Conservation (phyloP, 768 basidiomycete species). For the Collybia mongolica region DNA sequence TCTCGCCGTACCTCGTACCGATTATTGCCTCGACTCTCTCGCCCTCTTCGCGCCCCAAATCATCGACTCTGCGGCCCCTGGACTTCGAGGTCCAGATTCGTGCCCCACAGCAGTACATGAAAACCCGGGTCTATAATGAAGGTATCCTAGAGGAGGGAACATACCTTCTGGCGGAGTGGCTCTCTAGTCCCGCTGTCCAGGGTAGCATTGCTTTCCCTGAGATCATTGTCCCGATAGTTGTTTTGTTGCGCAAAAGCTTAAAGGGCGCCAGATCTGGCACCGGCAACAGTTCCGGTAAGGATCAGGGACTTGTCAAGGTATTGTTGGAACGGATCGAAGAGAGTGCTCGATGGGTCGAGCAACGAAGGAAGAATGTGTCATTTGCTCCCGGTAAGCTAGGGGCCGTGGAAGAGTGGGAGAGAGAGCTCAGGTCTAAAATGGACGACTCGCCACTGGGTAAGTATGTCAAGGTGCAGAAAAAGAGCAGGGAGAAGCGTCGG, state of each 20-base stretch:
- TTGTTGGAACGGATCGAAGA: constrained; percentile 89
- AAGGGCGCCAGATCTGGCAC: constrained; percentile 54
- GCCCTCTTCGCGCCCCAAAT: constrained; percentile 68
- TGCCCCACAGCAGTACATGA: constrained; percentile 83
- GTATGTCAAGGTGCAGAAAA: constrained; percentile 79
- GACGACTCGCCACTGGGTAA: constrained; percentile 78
- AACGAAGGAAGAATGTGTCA: constrained; percentile 61
- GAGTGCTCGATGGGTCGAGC: constrained; percentile 75
- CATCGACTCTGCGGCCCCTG: constrained; percentile 84
- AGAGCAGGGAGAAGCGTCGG: constrained; percentile 73
- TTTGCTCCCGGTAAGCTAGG: constrained; percentile 74
- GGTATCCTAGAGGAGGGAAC: constrained; percentile 78
- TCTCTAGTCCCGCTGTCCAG: constrained; percentile 66
- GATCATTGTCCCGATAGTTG: constrained; percentile 74
- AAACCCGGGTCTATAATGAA: constrained; percentile 84
- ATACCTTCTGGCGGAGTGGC: constrained; percentile 82
- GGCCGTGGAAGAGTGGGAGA: constrained; percentile 77
- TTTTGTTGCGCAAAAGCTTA: constrained; percentile 68
- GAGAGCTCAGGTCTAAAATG: constrained; percentile 48
- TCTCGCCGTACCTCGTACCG: constrained; percentile 84
- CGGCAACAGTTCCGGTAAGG: constrained; percentile 43
- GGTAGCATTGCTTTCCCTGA: constrained; percentile 95
- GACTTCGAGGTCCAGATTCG: constrained; percentile 88
- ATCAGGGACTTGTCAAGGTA: constrained; percentile 62
- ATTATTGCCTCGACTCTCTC: constrained; percentile 77